Conservation (phyloP, 2,329 filamentous ascomycete genomes). For the Ophiocordyceps camponoti-floridani region DNA sequence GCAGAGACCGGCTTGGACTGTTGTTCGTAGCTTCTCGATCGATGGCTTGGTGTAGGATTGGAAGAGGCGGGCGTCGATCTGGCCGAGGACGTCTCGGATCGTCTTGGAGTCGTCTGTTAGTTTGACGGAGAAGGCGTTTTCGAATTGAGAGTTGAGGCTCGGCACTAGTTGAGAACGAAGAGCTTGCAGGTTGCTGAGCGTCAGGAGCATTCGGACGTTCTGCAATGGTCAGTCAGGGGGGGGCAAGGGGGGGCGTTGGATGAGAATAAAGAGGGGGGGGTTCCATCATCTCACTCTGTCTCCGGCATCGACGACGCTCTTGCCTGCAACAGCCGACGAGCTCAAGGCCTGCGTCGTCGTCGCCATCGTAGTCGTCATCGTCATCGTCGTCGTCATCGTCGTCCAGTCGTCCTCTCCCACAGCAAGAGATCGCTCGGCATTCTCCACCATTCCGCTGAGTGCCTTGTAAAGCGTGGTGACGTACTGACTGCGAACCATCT, state of each 20-base stretch:
- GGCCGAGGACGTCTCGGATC: conserved; percentile 73
- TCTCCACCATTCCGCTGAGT: conserved; percentile 90
- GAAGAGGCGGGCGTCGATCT: conserved; percentile 86
- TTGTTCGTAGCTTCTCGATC: conserved; percentile 46
- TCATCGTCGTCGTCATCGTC: conserved; percentile 24
- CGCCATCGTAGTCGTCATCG: conserved; percentile 14
- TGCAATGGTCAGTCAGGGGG: conserved; percentile 17
- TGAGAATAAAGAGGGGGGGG: neutral
- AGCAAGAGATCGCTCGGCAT: conserved; percentile 60
- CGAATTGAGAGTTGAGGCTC: conserved; percentile 78
- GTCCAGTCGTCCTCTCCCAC: conserved; percentile 46
- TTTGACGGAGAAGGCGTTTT: conserved; percentile 84
- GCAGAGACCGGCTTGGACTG: conserved; percentile 56
- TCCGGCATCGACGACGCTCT: conserved; percentile 32
- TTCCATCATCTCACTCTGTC: conserved; percentile 35
- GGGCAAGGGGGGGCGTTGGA: conserved; percentile 4
- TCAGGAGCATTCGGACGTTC: conserved; percentile 87
- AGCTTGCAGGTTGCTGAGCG: conserved; percentile 76
- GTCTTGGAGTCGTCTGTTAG: conserved; percentile 86
- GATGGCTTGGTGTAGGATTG: conserved; percentile 75
- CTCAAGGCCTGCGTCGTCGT: too few relatives aligned
- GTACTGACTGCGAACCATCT: conserved; percentile 83
- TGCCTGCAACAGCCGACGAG: too few relatives aligned
- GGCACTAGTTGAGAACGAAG: conserved; percentile 72
- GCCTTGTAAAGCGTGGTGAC: conserved; percentile 89